Percentiles rank a stretch among this genome's conserved stretches.
phyloP scores from a whole-genome alignment of 2,329 filamentous ascomycete species.

The Talaromyces islandicus region DNA sequence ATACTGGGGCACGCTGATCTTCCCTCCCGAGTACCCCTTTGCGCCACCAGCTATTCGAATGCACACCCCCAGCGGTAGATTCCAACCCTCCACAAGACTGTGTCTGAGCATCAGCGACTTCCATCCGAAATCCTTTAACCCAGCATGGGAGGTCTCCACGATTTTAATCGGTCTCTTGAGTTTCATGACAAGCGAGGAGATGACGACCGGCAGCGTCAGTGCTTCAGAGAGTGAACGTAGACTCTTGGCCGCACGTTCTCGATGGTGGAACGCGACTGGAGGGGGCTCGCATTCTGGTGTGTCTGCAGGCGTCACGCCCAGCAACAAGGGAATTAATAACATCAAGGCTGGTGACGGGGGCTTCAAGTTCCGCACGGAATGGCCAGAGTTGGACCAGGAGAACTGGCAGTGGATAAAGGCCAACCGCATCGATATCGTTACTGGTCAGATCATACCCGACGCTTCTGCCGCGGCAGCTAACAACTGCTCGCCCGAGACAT shows the following conservation, averaged over 20 bases:
- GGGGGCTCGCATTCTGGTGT: constrained; percentile 62
- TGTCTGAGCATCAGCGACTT: constrained; percentile 97
- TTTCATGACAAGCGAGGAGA: constrained; percentile 98
- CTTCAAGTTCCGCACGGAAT: constrained; percentile 81
- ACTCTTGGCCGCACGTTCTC: constrained; percentile 67
- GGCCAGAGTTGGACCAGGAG: constrained; percentile 80
- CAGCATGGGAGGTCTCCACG: constrained; percentile 95
- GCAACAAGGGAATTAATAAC: constrained; percentile 64
- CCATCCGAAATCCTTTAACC: constrained; percentile 96
- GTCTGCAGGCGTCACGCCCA: constrained; percentile 46
- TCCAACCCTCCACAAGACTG: constrained; percentile 84
- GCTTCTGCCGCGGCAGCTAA: constrained; percentile 44
- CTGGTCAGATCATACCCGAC: constrained; percentile 61
- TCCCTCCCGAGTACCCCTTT: constrained; percentile 95
- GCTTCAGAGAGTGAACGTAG: constrained; percentile 71
- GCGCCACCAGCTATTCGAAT: constrained; percentile 96
- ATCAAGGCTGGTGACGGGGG: constrained; percentile 90
- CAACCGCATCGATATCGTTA: constrained; percentile 69
- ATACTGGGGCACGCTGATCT: constrained; percentile 96
- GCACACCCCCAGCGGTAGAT: constrained; percentile 95
- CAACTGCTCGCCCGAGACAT: constrained; percentile 58
- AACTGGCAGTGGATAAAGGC: constrained; percentile 91
- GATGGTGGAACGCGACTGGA: constrained; percentile 97
- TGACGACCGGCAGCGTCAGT: constrained; percentile 88
- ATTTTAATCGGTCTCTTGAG: constrained; percentile 90